These are phyloP conservation scores for Microbotryomycetes sp. DNA, from an alignment of 1,284 basidiomycete species.

Conservation along the genomic window DNA sequence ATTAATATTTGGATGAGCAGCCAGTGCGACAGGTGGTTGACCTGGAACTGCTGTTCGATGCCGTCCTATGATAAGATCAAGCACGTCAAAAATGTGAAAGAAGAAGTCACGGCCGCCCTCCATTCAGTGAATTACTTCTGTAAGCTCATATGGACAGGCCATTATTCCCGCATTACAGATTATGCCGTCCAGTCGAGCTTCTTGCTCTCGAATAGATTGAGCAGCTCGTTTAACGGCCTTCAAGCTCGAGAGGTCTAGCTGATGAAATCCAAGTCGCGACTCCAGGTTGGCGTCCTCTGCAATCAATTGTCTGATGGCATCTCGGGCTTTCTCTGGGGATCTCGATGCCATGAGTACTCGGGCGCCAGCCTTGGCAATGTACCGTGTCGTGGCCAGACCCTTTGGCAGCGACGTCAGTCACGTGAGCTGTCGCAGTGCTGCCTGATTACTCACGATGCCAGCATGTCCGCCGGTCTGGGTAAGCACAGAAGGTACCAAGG, in stretches of 20 bases:
- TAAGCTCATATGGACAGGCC: slow-evolving; percentile 17
- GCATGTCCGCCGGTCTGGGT: slow-evolving; percentile 14
- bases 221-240: slow-evolving; percentile 1
- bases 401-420: neutral
- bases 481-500: no score
- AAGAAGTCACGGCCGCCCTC: neutral
- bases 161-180: slow-evolving; percentile 20
- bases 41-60: slow-evolving; percentile 22
- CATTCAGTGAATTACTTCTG: slow-evolving; percentile 5
- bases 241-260: slow-evolving; percentile 15
- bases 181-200: slow-evolving; percentile 15
- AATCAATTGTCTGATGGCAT: slow-evolving; percentile 4
- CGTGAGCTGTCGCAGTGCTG: neutral
- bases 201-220: slow-evolving; percentile 1
- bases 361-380: slow-evolving; percentile 6
- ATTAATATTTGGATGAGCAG: slow-evolving; percentile 7
- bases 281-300: neutral
- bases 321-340: slow-evolving; percentile 4
- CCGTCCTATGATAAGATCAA: slow-evolving; percentile 8
- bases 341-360: slow-evolving; percentile 13
- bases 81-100: neutral
- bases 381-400: slow-evolving; percentile 14
- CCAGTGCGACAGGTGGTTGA: slow-evolving; percentile 21
- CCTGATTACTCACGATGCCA: slow-evolving; percentile 9
- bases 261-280: neutral